Percentiles rank a stretch among this genome's conserved stretches.
Evolutionary conservation across 129 eudicot genomes (phyloP).

Genomic region (Artemisia annua): DNA sequence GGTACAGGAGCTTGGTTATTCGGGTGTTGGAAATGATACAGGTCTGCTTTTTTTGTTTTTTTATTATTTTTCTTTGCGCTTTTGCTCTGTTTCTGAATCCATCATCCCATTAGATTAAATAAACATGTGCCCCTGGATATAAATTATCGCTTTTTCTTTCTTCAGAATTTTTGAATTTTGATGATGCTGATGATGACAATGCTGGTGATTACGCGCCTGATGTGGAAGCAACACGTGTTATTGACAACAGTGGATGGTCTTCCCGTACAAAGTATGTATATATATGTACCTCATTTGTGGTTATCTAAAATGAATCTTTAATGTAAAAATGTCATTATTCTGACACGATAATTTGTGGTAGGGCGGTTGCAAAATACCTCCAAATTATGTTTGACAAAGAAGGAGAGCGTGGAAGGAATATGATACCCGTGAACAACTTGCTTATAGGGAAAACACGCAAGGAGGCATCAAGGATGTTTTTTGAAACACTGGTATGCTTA

Average conservation of each 20-base stretch:
- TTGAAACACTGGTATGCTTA: conserved; percentile 76
- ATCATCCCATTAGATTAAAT: neutral
- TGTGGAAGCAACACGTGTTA: conserved; percentile 51
- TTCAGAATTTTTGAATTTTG: conserved; percentile 81
- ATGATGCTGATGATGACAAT: conserved; percentile 80
- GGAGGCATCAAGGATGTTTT: conserved; percentile 97
- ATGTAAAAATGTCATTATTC: neutral
- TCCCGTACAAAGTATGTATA: conserved; percentile 76
- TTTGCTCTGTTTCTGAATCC: neutral
- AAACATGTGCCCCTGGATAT: neutral
- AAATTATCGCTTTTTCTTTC: neutral
- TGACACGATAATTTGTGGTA: conserved; percentile 28
- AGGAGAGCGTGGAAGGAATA: conserved; percentile 56
- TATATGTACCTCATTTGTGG: neutral
- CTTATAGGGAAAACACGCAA: conserved; percentile 78
- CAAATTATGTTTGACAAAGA: conserved; percentile 81
- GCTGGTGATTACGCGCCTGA: conserved; percentile 60
- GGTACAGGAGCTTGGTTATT: conserved; percentile 55
- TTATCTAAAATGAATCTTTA: too few species aligned
- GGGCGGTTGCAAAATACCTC: conserved; percentile 94
- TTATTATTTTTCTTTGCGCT: conserved; percentile 14
- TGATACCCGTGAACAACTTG: conserved; percentile 60
- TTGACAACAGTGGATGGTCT: conserved; percentile 96
- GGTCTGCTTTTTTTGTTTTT: conserved; percentile 40
- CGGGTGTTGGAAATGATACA: conserved; percentile 69